Conservation (phyloP, 2,329 filamentous ascomycete genomes). For the Parafenestella ontariensis region DNA sequence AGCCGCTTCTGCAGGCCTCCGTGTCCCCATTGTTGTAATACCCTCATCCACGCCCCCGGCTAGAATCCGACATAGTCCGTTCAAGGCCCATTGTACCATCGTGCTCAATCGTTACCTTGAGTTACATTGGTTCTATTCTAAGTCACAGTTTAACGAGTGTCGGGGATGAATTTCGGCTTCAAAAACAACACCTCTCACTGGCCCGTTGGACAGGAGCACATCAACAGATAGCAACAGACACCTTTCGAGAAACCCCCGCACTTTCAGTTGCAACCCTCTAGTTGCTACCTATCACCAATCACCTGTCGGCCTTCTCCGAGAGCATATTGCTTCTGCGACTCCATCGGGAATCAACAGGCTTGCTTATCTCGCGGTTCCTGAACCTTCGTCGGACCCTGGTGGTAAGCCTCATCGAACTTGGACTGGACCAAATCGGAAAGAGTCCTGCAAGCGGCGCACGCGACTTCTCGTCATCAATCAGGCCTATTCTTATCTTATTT, state of each 20-base stretch:
- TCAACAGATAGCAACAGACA: slow-evolving; percentile 44
- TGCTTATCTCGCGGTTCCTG: slow-evolving; percentile 36
- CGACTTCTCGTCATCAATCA: slow-evolving; percentile 33
- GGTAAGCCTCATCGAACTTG: slow-evolving; percentile 36
- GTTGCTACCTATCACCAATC: slow-evolving; percentile 8
- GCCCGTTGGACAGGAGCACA: slow-evolving; percentile 55
- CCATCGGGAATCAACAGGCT: slow-evolving; percentile 29
- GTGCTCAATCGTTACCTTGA: slow-evolving; percentile 9
- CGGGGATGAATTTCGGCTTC: slow-evolving; percentile 52
- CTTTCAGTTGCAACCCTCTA: slow-evolving; percentile 9
- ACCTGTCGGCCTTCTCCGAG: slow-evolving; percentile 18
- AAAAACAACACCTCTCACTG: slow-evolving; percentile 52
- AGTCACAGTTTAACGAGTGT: not conserved
- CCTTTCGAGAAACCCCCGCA: slow-evolving; percentile 25
- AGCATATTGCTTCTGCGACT: slow-evolving; percentile 36
- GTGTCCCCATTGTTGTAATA: slow-evolving; percentile 27
- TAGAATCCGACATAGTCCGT: slow-evolving; percentile 18
- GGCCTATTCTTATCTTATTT: slow-evolving; percentile 42
- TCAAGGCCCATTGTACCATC: slow-evolving; percentile 12
- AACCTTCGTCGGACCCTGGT: slow-evolving; percentile 27
- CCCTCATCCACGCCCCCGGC: slow-evolving; percentile 17
- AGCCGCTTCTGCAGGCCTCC: slow-evolving; percentile 18
- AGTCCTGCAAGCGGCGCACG: slow-evolving; percentile 40
- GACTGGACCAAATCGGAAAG: slow-evolving; percentile 27
- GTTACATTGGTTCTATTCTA: slow-evolving; percentile 1